Evolutionary conservation across 345 rosid species (phyloP), one percentile per base, ranked within the genome.

Genomic region (Turnera subulata): DNA sequence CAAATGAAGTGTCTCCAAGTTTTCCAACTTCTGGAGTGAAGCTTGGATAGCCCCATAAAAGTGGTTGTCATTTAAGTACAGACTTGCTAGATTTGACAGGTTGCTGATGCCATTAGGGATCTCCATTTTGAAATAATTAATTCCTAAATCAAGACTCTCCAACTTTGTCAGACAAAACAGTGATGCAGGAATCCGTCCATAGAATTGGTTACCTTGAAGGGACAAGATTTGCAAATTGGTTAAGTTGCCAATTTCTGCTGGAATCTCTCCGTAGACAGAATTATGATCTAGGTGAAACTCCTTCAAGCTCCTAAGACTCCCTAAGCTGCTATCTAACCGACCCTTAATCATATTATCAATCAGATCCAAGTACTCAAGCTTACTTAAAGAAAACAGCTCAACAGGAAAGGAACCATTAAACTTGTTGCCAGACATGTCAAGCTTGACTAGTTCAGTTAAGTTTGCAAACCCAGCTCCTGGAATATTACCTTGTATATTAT

Each of bases 161-260:
- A 56, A 22, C 37, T 40, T 26, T 42, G 6, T 40, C 49, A 56
- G n/a, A n/a, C n/a, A 5, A 5, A 8, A 56, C 1, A 56, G 14
- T 15, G 48, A 22, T 1, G 49, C 21, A 13, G 59, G 59, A 42
- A 56, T 39, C 7, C 35, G 18, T 25, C 59, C 49, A n/a, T 47
- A 15, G 23, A 56, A 17, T 2, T 56, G 22, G 37, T 56, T 56
- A 10, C 24, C 26, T 2, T 23, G 8, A 23, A 56, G 60, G 16
- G 11, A 15, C 37, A 56, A 23, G 4, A 10, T 2, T n/a, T 6
- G 32, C 32, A 39, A 10, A 5, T 37, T 37, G 22, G 24, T 37
- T 16, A 54, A 25, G 26, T 19, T 35, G 17, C 45, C 58, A 35
- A 54, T 18, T 25, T 37, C 45, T 19, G 15, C 6, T 10, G 58